Base-by-base conservation (phyloP, 139 green algal species). In the Spirogloea muscicola region DNA sequence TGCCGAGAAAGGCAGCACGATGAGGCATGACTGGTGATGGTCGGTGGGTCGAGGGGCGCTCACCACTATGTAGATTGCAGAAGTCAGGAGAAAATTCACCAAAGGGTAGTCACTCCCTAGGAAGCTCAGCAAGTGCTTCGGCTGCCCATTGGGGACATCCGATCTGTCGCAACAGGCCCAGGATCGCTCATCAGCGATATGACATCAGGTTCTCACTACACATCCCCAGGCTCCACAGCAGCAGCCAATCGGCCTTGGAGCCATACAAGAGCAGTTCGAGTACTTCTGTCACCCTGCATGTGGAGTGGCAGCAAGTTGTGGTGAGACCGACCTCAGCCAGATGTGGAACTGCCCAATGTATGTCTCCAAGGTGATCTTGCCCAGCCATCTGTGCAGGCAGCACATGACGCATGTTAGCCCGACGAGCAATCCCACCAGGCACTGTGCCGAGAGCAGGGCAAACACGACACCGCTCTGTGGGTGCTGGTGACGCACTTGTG, bases 351-450 rank as follows among this genome's bases (percentile, higher is more conserved):
- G 92, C 4, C 51, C 72, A 60, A 90, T 88, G 82, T 94, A 98
- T 2, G 93, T 98, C 82, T 98, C 93, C 64, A 98, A 85, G 0
- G 93, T 98, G 83, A 98, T 96, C 88, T 91, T 94, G 49, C 93
- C 93, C 72, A 96, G 89, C 91, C 91, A 96, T 68, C 90, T 74
- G 62, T 7, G 63, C 3, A 76, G 42, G 52, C 46, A 55, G 21
- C 21, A n/a, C n/a, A n/a, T n/a, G n/a, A n/a, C n/a, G n/a, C n/a
- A n/a, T n/a, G n/a, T n/a, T n/a, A n/a, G n/a, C n/a, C n/a, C n/a
- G n/a, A n/a, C n/a, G n/a, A n/a, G n/a, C n/a, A n/a, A n/a, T n/a
- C n/a, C n/a, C n/a, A n/a, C n/a, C n/a, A n/a, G n/a, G n/a, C n/a
- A n/a, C n/a, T n/a, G n/a, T n/a, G n/a, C n/a, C n/a, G n/a, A n/a